Base-by-base conservation (phyloP, 257 asterid genomes). In the Fraxinus excelsior region DNA sequence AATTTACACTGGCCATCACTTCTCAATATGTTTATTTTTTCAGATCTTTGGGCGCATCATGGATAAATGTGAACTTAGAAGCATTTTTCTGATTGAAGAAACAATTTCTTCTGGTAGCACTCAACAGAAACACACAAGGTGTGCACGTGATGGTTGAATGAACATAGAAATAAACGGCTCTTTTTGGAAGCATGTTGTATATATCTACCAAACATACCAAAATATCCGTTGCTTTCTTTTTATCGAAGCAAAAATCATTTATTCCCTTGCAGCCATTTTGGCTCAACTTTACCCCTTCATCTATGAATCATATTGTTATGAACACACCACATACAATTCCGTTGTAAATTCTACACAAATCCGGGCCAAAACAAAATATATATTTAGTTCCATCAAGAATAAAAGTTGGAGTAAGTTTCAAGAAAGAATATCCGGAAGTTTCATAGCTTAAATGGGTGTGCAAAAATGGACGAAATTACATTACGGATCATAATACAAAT, bases 191-290 rank as follows among this genome's bases (percentile, higher is more conserved):
- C 77, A 25, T 73, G 77, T 73, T 11, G 0, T 14, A 60, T 34
- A 60, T 34, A 74, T 60, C 60, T 64, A 74, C 71, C 78, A 73
- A 19, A 51, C 62, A 53, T 10, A 53, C 23, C 25, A 18, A 53
- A 13, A n/a, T 53, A 53, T 53, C 64, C 64, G 0, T 53, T 53
- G 26, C 64, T 16, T 53, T 53, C n/a, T 51, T 51, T 16, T 53
- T 53, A 16, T 53, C 25, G 5, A 44, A 44, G 53, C 19, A 44
- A 44, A 13, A 13, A 44, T 44, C 53, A 44, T 44, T 44, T 44
- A 14, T 44, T 44, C 3, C 18, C 18, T 42, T 44, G 19, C 19
- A 12, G 51, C 53, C 25, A 3, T 53, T 1, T 53, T n/a, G 10
- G 2, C 25, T 53, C 23, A 53, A 53, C 9, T 19, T 53, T 19